Conservation (phyloP, 1,284 basidiomycete genomes). For the Vanrija humicola region DNA sequence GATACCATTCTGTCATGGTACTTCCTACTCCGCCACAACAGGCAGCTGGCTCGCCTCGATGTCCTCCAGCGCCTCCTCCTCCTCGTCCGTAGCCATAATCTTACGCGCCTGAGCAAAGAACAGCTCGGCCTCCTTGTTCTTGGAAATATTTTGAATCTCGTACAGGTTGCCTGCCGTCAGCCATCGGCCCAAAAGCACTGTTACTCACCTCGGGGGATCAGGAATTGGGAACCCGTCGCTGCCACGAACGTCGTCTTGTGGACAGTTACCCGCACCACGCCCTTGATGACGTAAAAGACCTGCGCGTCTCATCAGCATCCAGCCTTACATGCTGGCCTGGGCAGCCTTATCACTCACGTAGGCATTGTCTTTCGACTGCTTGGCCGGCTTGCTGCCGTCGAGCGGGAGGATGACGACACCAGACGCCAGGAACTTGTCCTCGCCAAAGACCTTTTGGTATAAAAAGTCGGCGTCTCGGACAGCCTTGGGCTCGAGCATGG, state of each 20-base stretch:
- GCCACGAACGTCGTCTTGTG: conserved; percentile 74
- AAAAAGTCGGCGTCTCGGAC: conserved; percentile 64
- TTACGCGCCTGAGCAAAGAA: conserved; percentile 93
- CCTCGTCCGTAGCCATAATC: conserved; percentile 52
- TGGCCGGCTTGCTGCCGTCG: conserved; percentile 73
- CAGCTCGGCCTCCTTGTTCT: conserved; percentile 66
- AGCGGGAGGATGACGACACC: conserved; percentile 81
- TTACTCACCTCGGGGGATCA: conserved; percentile 76
- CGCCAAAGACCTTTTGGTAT: conserved; percentile 94
- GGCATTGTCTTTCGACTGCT: conserved; percentile 87
- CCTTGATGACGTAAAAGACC: conserved; percentile 84
- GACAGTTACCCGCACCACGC: conserved; percentile 78
- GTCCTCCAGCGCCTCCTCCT: conserved; percentile 17
- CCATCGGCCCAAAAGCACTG: background rate
- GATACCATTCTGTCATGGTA: conserved; percentile 1
- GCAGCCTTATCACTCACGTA: conserved; percentile 64
- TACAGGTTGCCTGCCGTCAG: conserved; percentile 73
- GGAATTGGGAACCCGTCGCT: conserved; percentile 77
- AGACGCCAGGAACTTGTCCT: conserved; percentile 83
- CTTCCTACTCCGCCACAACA: background rate
- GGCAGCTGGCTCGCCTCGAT: background rate
- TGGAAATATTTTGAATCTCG: conserved; percentile 78
- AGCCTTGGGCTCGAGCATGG: conserved; percentile 58
- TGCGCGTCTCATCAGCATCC: conserved; percentile 43
- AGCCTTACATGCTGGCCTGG: too few relatives aligned